Evolutionary conservation across 768 basidiomycete species (phyloP), one percentile per base, ranked within the genome.

Genomic region (Boletus rubroflammeus): DNA sequence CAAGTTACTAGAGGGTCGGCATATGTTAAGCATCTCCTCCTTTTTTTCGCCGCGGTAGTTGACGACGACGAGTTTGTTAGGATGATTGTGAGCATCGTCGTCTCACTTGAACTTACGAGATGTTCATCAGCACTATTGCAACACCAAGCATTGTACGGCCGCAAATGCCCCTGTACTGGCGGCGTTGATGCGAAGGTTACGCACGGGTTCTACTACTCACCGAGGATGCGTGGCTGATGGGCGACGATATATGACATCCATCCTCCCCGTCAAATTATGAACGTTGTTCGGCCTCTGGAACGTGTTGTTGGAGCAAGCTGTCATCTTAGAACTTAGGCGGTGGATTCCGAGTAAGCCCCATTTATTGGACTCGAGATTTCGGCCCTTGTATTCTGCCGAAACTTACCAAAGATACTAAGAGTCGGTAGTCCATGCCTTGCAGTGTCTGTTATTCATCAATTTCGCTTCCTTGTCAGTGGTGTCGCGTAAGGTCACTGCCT

Each of bases 401-500:
- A 2, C 10, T 29, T 6, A 34, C 34, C 13, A n/a, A 31, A 53
- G 53, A n/a, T n/a, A n/a, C n/a, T 34, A n/a, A 23, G 54, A 17
- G 42, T 28, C 38, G n/a, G 35, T n/a, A 26, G 21, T 44, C 19
- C 31, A 25, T 25, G 8, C 42, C 21, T 21, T 51, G 46, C 35
- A 49, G 2, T 29, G 6, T 28, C 23, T n/a, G 35, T 40, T 58
- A 25, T 34, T 38, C 48, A 42, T 53, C 45, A 48, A 60, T 47
- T 50, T 56, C 51, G 46, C 53, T 56, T 53, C 54, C 41, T 17
- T 42, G 28, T 39, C 23, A 25, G 19, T 6, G 32, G 4, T 19
- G 39, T 23, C 14, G 17, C 23, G 34, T 23, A 34, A 14, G 25
- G 28, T 49, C 58, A 57, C 52, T 36, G 51, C 63, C 54, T 54